A percentile compares a stretch with the other conserved stretches of the same genome.
Conservation (phyloP, 768 basidiomycete genomes). For the Chalciporus chontae region DNA sequence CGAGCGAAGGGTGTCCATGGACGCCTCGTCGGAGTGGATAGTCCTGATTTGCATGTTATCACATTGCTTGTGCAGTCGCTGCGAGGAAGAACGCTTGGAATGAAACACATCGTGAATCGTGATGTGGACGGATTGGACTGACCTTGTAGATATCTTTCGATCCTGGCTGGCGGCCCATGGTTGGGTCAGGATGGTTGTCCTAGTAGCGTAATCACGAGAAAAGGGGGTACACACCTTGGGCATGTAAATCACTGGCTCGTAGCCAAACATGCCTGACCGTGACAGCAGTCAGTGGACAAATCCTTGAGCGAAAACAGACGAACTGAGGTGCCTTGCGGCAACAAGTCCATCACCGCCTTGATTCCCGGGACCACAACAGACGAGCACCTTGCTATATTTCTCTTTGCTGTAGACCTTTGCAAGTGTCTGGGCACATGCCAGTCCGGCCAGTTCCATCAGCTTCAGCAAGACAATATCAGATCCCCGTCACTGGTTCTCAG, state of each 20-base stretch:
- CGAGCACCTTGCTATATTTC: constrained; percentile 74
- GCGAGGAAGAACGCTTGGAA: background rate
- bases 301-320: constrained; percentile 13
- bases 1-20: constrained; percentile 42
- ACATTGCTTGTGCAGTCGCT: constrained; percentile 86
- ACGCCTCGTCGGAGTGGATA: constrained; percentile 49
- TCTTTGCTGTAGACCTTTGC: constrained; percentile 71
- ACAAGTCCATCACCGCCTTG: constrained; percentile 97
- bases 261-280: constrained; percentile 81
- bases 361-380: constrained; percentile 96
- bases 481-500: background rate
- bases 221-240: constrained; percentile 63
- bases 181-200: background rate
- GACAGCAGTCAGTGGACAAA: background rate
- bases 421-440: constrained; percentile 88
- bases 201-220: background rate
- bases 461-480: constrained; percentile 29
- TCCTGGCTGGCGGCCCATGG: constrained; percentile 57
- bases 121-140: background rate
- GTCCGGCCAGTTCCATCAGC: constrained; percentile 96
- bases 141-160: constrained; percentile 92
- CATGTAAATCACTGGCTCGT: constrained; percentile 85
- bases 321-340: constrained; percentile 91
- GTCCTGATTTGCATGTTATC: constrained; percentile 83
- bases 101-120: background rate